Base-by-base conservation (phyloP, 139 green algal genomes). In the Nannochloris sp. region DNA sequence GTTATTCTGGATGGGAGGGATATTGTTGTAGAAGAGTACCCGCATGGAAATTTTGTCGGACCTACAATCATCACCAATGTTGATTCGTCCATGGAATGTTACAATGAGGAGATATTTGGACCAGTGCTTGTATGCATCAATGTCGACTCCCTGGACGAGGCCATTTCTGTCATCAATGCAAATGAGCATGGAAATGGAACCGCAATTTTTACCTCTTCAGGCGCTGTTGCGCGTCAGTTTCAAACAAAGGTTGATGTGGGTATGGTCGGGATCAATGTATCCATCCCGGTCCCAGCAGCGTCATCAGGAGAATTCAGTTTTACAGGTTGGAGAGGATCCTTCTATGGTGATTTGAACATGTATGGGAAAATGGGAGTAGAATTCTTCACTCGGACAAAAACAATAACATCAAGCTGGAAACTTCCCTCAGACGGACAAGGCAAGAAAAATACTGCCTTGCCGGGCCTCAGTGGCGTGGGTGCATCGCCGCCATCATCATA, bases 371-470 rank as follows among this genome's bases (percentile, higher is more conserved):
- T 81, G 8, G 88, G 88, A 18, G 85, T 95, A 56, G 58, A 95
- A 44, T 98, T 98, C 61, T 98, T 84, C 73, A 98, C 93, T 0
- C 83, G 91, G 54, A 81, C 79, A 27, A 98, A 98, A 82, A 98
- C 92, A 0, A 75, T 98, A 6, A 98, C 90, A 1, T 64, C 83
- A 44, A 82, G 81, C 58, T 98, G 92, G 92, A 65, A 60, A 37
- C 62, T 65, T 18, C 15, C 21, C 6, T 60, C 53, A 4, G 16
- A 29, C 7, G 57, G 37, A 36, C 14, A 23, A 21, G 5, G 8
- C 8, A 40, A 18, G 31, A 34, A 34, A 14, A 15, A 18, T 7
- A 18, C 19, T 21, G 18, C n/a, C 4, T 78, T 80, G 56, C 73
- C 73, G 1, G 69, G 73, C 18, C 58, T 81, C 49, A 66, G 46